Evolutionary conservation across 225 moss, liverwort and hornwort genomes (phyloP), one percentile per base, ranked within the genome.

Genomic region (Marchantia paleacea): DNA sequence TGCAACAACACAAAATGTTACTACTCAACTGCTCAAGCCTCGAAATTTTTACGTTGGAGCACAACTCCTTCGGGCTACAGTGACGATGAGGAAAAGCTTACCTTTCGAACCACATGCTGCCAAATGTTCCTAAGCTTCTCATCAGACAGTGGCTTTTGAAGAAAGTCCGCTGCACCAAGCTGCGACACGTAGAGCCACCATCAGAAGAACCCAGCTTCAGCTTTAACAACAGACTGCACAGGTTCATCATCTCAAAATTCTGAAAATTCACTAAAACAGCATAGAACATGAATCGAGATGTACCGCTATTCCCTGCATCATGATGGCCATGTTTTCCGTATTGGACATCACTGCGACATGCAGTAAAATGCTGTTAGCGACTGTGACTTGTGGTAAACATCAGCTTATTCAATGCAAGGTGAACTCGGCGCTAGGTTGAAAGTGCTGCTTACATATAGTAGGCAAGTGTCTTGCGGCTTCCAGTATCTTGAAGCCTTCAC

Each of bases 261-360:
- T 30, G 54, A 47, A 54, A 31, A 64, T 25, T 28, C 30, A 29
- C 7, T 10, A 4, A 39, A 10, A 53, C 31, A 30, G 28, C 16
- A 52, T 52, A 22, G 22, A 24, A 12, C 52, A 73, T 15, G 22
- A 19, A 70, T 10, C 9, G 47, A 66, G 25, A 66, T 79, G 73
- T 77, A 87, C 87, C 75, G 87, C 87, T 80, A 87, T 87, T 22
- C 87, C 87, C 69, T 87, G 81, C 87, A 87, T 87, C 87, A 84
- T 87, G 77, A 82, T 80, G 47, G 82, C 82, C 87, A 87, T 87
- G 66, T 84, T 84, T 77, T 84, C 87, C 69, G 82, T 87, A 39
- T 80, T 87, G 69, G 84, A 87, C 87, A 87, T 87, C 75, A 87
- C 87, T 87, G 84, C 50, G 15, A 77, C 53, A 86, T 18, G 11